Conservation (phyloP, 108 stramenopile species). For the Licmophora abbreviata region DNA sequence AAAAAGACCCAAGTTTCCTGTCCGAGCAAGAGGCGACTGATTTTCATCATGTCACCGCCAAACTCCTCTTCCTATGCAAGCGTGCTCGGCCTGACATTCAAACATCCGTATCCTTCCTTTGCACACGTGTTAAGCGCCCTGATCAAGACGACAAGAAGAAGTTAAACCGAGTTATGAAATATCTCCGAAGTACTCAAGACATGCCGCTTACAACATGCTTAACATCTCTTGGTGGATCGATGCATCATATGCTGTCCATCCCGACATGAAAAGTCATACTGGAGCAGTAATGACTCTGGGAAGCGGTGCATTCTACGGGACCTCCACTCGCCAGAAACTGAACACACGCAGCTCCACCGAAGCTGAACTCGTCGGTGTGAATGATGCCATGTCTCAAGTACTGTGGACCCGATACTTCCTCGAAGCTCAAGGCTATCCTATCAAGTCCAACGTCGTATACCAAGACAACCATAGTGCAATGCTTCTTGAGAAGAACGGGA, state of each 20-base stretch:
- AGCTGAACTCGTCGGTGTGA: conserved; percentile 23
- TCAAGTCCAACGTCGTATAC: conserved; percentile 10
- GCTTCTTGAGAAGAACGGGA: conserved; percentile 40
- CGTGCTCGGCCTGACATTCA: conserved; percentile 16
- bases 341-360: conserved; percentile 28
- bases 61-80: conserved; percentile 17
- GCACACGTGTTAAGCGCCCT: conserved; percentile 29
- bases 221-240: conserved; percentile 40
- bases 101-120: conserved; percentile 35
- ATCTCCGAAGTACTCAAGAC: conserved; percentile 20
- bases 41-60: conserved; percentile 8
- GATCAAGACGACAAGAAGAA: conserved; percentile 41
- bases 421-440: conserved; percentile 32
- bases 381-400: conserved; percentile 28
- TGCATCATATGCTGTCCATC: conserved; percentile 36
- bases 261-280: conserved; percentile 36
- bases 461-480: conserved; percentile 47
- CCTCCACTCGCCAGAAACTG: conserved; percentile 27
- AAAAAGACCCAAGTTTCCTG: conserved; percentile 2
- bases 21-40: background rate
- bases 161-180: conserved; percentile 23
- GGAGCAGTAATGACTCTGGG: conserved; percentile 35
- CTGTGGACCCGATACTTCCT: conserved; percentile 42
- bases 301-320: background rate
- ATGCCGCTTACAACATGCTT: conserved; percentile 5